These are phyloP conservation scores for Lentinula sp. DNA, from an alignment of 768 basidiomycete species.

Conservation along the genomic window DNA sequence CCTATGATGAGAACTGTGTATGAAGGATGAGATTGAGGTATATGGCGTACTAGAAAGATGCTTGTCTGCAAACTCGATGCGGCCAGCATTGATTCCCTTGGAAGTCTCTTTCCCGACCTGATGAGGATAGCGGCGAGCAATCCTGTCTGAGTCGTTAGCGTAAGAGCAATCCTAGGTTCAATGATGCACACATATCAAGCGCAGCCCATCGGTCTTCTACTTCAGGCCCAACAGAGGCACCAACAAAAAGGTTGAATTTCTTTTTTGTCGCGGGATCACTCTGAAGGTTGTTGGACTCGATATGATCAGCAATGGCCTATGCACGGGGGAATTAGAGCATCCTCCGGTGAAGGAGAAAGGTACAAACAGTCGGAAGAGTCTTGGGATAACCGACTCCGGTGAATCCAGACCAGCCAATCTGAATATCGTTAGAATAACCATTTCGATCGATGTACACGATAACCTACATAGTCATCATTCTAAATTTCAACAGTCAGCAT, in stretches of 20 bases:
- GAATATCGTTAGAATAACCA: not conserved
- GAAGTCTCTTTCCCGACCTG: slow-evolving; percentile 44
- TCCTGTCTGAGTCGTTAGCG: slow-evolving; percentile 16
- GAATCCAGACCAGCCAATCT: slow-evolving; percentile 49
- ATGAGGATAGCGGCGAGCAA: slow-evolving; percentile 40
- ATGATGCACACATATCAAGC: slow-evolving; percentile 34
- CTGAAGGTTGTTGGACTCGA: slow-evolving; percentile 38
- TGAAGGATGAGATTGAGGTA: not conserved
- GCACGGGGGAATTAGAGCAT: not conserved
- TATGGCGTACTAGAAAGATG: slow-evolving; percentile 36
- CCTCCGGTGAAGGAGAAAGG: not conserved
- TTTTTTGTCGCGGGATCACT: slow-evolving; percentile 34
- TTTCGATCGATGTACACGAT: not conserved
- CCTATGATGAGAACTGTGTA: not conserved
- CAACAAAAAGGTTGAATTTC: slow-evolving; percentile 43
- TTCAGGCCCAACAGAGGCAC: slow-evolving; percentile 41
- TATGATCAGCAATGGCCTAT: slow-evolving; percentile 40
- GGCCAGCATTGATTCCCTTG: slow-evolving; percentile 42
- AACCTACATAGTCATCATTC: slow-evolving; percentile 41
- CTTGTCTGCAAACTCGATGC: slow-evolving; percentile 43
- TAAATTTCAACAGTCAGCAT: slow-evolving; percentile 8
- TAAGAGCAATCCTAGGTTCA: not conserved
- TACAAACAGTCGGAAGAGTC: slow-evolving; percentile 33
- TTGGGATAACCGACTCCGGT: slow-evolving; percentile 49
- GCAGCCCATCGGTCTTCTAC: slow-evolving; percentile 43